A percentile compares a stretch with the other conserved stretches of the same genome.
Evolutionary conservation across 176 grass and related monocot genomes (phyloP).

Genomic region (Otatea glauca): DNA sequence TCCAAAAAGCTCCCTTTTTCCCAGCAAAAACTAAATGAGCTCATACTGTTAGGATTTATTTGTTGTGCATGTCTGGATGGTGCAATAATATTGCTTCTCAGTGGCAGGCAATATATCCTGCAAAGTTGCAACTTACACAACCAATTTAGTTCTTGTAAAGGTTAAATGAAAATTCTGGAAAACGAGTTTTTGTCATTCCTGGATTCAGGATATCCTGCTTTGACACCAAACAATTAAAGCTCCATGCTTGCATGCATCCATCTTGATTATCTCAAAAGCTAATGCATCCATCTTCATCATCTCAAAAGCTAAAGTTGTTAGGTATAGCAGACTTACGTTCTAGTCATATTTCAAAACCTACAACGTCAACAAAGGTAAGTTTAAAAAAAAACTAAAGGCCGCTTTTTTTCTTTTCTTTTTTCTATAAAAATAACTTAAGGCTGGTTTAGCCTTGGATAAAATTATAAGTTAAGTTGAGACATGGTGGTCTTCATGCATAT

Average conservation of each 20-base stretch:
- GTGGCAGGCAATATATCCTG: background rate
- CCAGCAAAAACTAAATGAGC: background rate
- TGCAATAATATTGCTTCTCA: background rate
- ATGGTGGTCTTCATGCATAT: background rate
- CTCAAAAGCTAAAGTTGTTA: constrained; percentile 35
- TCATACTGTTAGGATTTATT: background rate
- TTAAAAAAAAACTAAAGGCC: background rate
- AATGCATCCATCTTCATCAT: background rate
- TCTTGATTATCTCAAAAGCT: background rate
- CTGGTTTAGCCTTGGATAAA: background rate
- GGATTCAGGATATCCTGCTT: background rate
- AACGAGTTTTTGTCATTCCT: background rate
- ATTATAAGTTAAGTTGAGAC: constrained; percentile 7
- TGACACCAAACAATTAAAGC: background rate
- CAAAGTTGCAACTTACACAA: background rate
- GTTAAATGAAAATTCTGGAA: background rate
- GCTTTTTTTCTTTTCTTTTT: background rate
- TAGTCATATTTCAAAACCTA: constrained; percentile 32
- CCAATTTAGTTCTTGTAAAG: background rate
- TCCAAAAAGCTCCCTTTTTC: background rate
- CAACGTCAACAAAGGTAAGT: constrained; percentile 21
- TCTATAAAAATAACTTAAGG: background rate
- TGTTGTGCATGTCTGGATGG: background rate
- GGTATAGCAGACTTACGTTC: background rate
- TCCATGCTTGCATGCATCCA: background rate